Evolutionary conservation across 176 grass and related monocot genomes (phyloP).

Genomic region (Areca catechu): DNA sequence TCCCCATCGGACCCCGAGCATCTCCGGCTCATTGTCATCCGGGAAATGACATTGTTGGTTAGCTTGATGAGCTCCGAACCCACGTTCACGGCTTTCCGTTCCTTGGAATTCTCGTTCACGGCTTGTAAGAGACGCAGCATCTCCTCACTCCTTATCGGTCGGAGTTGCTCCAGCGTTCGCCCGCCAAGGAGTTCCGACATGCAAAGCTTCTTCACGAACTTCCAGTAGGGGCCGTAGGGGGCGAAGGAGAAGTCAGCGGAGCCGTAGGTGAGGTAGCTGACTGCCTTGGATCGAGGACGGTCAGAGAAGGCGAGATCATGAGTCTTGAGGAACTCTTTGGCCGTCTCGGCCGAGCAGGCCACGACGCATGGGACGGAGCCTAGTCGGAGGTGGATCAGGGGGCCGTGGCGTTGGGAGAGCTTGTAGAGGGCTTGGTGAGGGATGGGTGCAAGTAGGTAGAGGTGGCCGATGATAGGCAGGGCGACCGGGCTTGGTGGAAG

Average conservation of each 20-base stretch:
- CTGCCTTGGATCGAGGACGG: slow-evolving; percentile 38
- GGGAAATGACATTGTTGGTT: slow-evolving; percentile 36
- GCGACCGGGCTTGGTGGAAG: slow-evolving; percentile 41
- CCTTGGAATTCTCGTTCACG: not conserved
- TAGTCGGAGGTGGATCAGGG: slow-evolving; percentile 36
- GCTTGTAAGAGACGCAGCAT: slow-evolving; percentile 7
- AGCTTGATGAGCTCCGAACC: slow-evolving; percentile 43
- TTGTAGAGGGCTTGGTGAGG: slow-evolving; percentile 45
- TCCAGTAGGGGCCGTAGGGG: slow-evolving; percentile 57
- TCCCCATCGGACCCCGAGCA: slow-evolving; percentile 26
- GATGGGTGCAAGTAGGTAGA: slow-evolving; percentile 47
- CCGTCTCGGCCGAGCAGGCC: slow-evolving; percentile 31
- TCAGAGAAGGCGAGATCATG: slow-evolving; percentile 52
- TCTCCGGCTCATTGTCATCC: slow-evolving; percentile 37
- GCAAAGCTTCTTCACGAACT: slow-evolving; percentile 69
- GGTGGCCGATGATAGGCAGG: slow-evolving; percentile 64
- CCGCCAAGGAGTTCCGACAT: slow-evolving; percentile 60
- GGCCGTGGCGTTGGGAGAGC: slow-evolving; percentile 23
- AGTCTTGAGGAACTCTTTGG: slow-evolving; percentile 28
- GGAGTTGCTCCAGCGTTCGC: slow-evolving; percentile 50
- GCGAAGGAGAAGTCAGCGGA: slow-evolving; percentile 54
- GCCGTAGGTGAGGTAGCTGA: slow-evolving; percentile 40
- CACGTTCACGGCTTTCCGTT: slow-evolving; percentile 13
- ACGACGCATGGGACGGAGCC: slow-evolving; percentile 44
- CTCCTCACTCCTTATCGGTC: slow-evolving; percentile 38